Conservation (phyloP, 495 filamentous ascomycete genomes). For the Tuber magnatum region DNA sequence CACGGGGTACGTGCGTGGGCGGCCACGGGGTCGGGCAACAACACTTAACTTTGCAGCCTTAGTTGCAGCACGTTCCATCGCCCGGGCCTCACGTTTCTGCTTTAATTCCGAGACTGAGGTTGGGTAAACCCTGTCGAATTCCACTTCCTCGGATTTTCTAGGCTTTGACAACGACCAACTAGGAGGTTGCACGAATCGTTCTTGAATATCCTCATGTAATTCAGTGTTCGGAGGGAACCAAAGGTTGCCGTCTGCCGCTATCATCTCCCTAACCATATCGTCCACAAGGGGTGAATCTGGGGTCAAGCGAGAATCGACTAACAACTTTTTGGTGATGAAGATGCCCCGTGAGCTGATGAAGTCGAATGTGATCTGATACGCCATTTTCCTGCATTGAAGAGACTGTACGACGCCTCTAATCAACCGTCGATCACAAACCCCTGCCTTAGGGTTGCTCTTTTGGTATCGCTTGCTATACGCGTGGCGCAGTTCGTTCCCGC, state of each 20-base stretch:
- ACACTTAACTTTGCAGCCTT: conserved; percentile 32
- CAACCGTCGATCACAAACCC: conserved; percentile 37
- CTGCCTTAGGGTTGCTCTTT: conserved; percentile 40
- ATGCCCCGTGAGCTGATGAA: conserved; percentile 52
- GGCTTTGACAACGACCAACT: conserved; percentile 36
- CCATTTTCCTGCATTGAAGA: conserved; percentile 53
- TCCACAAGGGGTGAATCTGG: conserved; percentile 50
- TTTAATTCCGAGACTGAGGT: conserved; percentile 37
- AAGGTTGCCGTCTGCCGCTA: conserved; percentile 43
- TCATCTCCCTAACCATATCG: conserved; percentile 50
- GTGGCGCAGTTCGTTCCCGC: conserved; percentile 63
- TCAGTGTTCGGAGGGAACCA: conserved; percentile 45
- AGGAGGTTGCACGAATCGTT: conserved; percentile 34
- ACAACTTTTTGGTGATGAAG: conserved; percentile 52
- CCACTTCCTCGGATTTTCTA: conserved; percentile 34
- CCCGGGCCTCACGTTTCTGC: conserved; percentile 34
- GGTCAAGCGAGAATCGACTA: conserved; percentile 48
- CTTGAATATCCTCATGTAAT: conserved; percentile 32
- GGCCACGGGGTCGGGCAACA: conserved; percentile 28
- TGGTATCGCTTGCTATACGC: conserved; percentile 49
- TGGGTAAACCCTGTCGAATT: conserved; percentile 40
- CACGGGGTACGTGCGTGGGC: conserved; percentile 32
- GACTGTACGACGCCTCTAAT: conserved; percentile 50
- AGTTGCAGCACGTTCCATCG: conserved; percentile 29
- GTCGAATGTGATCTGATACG: conserved; percentile 57